These are phyloP conservation scores for Mayamaea pseudoterrestris DNA, from an alignment of 108 stramenopile genomes.

Conservation along the genomic window DNA sequence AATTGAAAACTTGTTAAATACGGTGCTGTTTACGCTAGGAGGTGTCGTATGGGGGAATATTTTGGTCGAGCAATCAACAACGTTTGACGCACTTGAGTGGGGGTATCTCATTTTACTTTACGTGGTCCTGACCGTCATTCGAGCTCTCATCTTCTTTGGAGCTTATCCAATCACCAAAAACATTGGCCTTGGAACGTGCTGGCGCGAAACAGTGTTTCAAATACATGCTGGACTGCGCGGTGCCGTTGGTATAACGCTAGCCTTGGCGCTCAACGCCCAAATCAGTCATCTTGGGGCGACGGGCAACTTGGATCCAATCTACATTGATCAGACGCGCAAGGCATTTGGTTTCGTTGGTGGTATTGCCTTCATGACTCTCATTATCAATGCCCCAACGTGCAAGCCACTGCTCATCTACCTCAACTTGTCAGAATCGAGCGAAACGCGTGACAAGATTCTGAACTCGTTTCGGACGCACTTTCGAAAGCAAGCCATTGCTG, in stretches of 20 bases:
- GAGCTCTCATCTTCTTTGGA: constrained; percentile 24
- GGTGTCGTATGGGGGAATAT: constrained; percentile 70
- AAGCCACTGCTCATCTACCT: constrained; percentile 39
- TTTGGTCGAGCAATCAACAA: constrained; percentile 13
- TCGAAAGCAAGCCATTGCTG: constrained; percentile 15
- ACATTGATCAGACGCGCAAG: constrained; percentile 8
- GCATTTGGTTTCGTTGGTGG: constrained; percentile 35
- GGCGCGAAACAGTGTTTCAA: constrained; percentile 30
- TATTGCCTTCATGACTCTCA: constrained; percentile 38
- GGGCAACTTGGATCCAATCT: constrained; percentile 3
- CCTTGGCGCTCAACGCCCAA: constrained; percentile 27
- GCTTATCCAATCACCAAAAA: constrained; percentile 36
- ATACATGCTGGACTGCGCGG: constrained; percentile 51
- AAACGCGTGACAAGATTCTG: constrained; percentile 31
- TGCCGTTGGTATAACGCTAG: constrained; percentile 28
- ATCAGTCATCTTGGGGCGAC: constrained; percentile 3
- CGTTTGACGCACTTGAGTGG: constrained; percentile 38
- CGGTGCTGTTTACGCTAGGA: constrained; percentile 82
- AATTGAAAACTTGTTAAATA: constrained; percentile 76
- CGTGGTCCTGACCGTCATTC: constrained; percentile 29
- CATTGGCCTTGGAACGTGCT: constrained; percentile 24
- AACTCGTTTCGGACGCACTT: constrained; percentile 12
- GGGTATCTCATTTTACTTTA: constrained; percentile 27
- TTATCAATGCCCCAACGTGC: constrained; percentile 39
- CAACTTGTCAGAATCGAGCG: constrained; percentile 38